phyloP scores from a whole-genome alignment of 257 asterid species.

The Linaria vulgaris region DNA sequence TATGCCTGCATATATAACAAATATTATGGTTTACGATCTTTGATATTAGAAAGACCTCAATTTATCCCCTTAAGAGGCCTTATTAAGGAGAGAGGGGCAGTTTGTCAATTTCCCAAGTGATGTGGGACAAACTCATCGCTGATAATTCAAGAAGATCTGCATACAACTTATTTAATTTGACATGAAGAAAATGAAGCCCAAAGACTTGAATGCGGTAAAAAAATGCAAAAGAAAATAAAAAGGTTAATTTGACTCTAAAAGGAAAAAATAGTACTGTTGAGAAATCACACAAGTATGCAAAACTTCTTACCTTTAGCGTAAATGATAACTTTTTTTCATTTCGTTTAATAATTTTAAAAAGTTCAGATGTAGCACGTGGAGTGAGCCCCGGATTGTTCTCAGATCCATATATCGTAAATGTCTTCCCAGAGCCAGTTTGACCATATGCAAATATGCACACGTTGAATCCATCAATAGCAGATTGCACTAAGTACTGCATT shows the following conservation, averaged over 20 bases:
- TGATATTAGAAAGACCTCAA: too few species aligned
- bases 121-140: too few species aligned
- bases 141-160: too few species aligned
- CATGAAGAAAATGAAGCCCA: too few species aligned
- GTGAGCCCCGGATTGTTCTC: constrained; percentile 87
- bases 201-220: too few species aligned
- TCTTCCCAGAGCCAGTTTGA: constrained; percentile 99
- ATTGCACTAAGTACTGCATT: constrained; percentile 89
- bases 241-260: neutral
- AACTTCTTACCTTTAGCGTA: constrained; percentile 68
- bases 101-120: too few species aligned
- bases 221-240: neutral
- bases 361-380: constrained; percentile 87
- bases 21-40: neutral
- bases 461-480: constrained; percentile 94
- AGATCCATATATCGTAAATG: constrained; percentile 91
- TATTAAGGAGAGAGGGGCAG: too few species aligned
- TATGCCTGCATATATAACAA: constrained; percentile 62
- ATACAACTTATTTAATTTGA: neutral
- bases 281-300: constrained; percentile 14
- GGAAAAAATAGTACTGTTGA: neutral
- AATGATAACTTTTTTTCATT: constrained; percentile 72
- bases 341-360: constrained; percentile 73
- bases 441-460: constrained; percentile 98
- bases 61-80: too few species aligned